phyloP scores from a whole-genome alignment of 495 filamentous ascomycete genomes.

The Aspergillus baeticus region DNA sequence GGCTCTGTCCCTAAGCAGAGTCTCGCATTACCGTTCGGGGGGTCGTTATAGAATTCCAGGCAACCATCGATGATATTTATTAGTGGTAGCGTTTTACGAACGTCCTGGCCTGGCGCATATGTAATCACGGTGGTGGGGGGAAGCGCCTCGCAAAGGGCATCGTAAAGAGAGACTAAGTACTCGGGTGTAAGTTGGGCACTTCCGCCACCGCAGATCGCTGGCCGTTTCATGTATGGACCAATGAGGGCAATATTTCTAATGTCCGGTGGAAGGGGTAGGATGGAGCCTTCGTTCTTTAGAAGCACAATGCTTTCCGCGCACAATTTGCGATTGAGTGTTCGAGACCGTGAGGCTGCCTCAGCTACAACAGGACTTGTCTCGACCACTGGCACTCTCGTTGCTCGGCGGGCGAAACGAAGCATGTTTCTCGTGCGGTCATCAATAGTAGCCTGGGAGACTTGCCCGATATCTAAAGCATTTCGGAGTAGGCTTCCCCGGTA shows the following conservation, averaged over 20 bases:
- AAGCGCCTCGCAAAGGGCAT: constrained; percentile 59
- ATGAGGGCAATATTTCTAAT: constrained; percentile 66
- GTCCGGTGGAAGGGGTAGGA: constrained; percentile 59
- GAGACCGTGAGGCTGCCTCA: no score
- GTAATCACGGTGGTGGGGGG: constrained; percentile 47
- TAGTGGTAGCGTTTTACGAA: constrained; percentile 55
- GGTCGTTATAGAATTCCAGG: constrained; percentile 55
- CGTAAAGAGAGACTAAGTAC: constrained; percentile 64
- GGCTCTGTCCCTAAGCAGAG: constrained; percentile 48
- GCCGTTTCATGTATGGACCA: constrained; percentile 68
- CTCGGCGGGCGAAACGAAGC: constrained; percentile 48
- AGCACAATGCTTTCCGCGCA: constrained; percentile 66
- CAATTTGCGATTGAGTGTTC: constrained; percentile 57
- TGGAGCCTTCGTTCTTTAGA: constrained; percentile 64
- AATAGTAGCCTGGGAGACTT: constrained; percentile 50
- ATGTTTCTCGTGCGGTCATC: constrained; percentile 57
- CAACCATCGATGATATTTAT: constrained; percentile 51
- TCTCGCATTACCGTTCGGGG: constrained; percentile 26
- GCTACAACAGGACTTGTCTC: constrained; percentile 55
- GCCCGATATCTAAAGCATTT: constrained; percentile 54
- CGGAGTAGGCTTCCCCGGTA: constrained; percentile 44
- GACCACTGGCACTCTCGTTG: constrained; percentile 48
- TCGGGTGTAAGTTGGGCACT: constrained; percentile 74
- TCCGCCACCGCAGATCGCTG: constrained; percentile 73
- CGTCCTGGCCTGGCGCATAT: constrained; percentile 57